Base-by-base conservation (phyloP, 805 yeast species). In the Cyberlindnera mycetangii region DNA sequence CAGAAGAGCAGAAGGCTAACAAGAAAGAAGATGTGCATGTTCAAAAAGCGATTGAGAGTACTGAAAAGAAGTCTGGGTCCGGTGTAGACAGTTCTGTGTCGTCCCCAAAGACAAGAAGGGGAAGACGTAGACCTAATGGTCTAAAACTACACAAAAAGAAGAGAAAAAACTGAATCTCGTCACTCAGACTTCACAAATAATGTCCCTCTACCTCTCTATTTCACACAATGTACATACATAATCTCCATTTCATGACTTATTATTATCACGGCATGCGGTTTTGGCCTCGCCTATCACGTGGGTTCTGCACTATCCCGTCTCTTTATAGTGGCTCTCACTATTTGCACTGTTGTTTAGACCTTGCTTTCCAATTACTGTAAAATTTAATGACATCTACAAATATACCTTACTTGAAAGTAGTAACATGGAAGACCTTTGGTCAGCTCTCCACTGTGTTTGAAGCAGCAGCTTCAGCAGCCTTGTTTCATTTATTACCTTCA, bases 101-200 rank as follows among this genome's bases (percentile, higher is more conserved):
- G 4, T 19, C 30, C 5, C 41, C 44, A 25, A 36, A 24, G 50
- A 45, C 18, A 5, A 43, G 44, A 36, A 49, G 45, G 33, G 50
- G 52, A 22, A 51, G 55, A 42, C 33, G 35, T 37, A 46, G 44
- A 43, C 52, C 52, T 10, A 35, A 24, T 6, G 44, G 40, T 7
- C 15, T 32, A 20, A 41, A 33, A 18, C 27, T 45, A 12, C 21
- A 35, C 12, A 37, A 33, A 44, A 43, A 37, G 25, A 47, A 48
- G 28, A 48, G 39, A 39, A 27, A 25, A 33, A 16, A 16, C n/a
- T 17, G 22, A 19, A 18, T 8, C 33, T 25, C 28, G 12, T 10
- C 12, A 7, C 28, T 25, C 12, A n/a, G n/a, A n/a, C n/a, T n/a
- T n/a, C n/a, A n/a, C n/a, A n/a, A n/a, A n/a, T n/a, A n/a, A n/a